phyloP scores from a whole-genome alignment of 805 yeast genomes.

The Cyberlindnera mycetangii region DNA sequence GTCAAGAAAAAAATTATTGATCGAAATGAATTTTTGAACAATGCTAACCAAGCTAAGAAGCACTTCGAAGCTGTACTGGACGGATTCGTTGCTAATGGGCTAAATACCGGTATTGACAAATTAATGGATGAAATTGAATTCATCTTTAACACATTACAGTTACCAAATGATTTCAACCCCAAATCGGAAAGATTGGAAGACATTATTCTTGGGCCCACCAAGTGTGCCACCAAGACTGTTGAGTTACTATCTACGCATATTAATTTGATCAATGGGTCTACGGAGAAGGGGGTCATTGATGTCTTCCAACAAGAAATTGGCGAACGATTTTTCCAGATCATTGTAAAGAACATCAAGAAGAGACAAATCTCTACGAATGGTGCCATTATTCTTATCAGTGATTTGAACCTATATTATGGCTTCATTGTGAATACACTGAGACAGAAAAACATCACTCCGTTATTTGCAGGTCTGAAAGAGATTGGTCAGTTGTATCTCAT shows the following conservation, averaged over 20 bases:
- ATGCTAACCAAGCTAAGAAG: slow-evolving; percentile 75
- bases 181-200: slow-evolving; percentile 11
- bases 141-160: slow-evolving; percentile 50
- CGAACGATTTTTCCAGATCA: slow-evolving; percentile 70
- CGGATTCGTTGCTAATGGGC: slow-evolving; percentile 87
- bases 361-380: slow-evolving; percentile 76
- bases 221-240: slow-evolving; percentile 64
- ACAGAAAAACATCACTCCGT: slow-evolving; percentile 68
- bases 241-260: slow-evolving; percentile 68
- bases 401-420: slow-evolving; percentile 72
- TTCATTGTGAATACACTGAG: slow-evolving; percentile 59
- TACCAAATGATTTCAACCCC: slow-evolving; percentile 64
- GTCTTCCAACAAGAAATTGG: slow-evolving; percentile 95
- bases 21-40: slow-evolving; percentile 75
- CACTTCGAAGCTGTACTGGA: slow-evolving; percentile 79
- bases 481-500: slow-evolving; percentile 83
- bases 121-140: slow-evolving; percentile 77
- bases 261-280: slow-evolving; percentile 68
- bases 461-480: slow-evolving; percentile 75
- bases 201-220: slow-evolving; percentile 46
- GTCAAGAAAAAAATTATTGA: slow-evolving; percentile 52
- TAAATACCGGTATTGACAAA: slow-evolving; percentile 89
- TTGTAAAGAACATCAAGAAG: slow-evolving; percentile 74
- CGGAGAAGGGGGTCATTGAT: slow-evolving; percentile 85
- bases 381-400: slow-evolving; percentile 78